phyloP scores from a whole-genome alignment of 257 asterid species.

The Apocynum venetum region DNA sequence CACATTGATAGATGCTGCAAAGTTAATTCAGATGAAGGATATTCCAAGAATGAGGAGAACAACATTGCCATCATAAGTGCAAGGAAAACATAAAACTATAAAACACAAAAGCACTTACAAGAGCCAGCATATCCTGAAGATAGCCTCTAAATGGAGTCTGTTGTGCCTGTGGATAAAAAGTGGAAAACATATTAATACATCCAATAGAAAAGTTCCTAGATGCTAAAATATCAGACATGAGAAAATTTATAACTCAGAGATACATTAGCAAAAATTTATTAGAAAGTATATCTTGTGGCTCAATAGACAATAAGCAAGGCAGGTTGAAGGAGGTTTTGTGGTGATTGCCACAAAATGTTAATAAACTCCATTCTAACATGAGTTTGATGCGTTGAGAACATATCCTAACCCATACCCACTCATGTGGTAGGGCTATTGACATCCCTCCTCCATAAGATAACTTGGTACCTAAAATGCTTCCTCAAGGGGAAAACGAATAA shows the following conservation, averaged over 20 bases:
- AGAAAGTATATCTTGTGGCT: neutral
- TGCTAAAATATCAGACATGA: neutral
- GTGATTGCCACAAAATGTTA: neutral
- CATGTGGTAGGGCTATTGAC: too few species aligned
- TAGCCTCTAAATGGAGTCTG: constrained; percentile 88
- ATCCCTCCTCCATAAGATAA: too few species aligned
- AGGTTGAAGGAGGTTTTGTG: neutral
- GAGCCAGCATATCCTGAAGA: constrained; percentile 78
- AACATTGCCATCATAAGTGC: neutral
- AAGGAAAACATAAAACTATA: neutral
- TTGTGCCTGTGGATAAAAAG: constrained; percentile 51
- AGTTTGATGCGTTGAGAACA: too few species aligned
- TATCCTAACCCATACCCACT: too few species aligned
- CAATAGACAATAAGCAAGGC: neutral
- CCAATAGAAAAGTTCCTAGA: neutral
- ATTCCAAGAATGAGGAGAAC: neutral
- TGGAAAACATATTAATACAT: constrained; percentile 1
- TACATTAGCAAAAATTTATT: neutral
- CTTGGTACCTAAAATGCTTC: too few species aligned
- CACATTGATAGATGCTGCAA: neutral
- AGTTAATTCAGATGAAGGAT: neutral
- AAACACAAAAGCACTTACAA: constrained; percentile 46
- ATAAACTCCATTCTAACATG: neutral
- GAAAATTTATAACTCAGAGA: neutral
- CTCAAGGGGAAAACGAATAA: too few species aligned